These are phyloP conservation scores for Senna siamea DNA, from an alignment of 306 rosid species.

Conservation along the genomic window DNA sequence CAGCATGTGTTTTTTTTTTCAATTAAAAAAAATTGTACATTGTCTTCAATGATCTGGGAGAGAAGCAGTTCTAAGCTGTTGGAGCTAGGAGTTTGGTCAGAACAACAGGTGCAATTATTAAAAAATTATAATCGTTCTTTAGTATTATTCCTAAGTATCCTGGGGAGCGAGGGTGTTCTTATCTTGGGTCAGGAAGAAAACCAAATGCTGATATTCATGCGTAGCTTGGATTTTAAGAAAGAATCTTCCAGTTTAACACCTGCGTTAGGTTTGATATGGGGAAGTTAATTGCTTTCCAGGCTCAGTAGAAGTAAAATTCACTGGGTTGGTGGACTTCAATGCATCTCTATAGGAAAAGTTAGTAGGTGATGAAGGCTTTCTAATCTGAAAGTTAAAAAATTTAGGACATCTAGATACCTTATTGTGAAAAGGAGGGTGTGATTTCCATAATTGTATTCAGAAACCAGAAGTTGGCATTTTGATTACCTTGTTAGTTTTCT, in stretches of 20 bases:
- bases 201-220: neutral
- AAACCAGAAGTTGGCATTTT: neutral
- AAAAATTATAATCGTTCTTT: neutral
- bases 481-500: neutral
- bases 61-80: neutral
- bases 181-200: neutral
- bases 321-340: neutral
- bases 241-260: neutral
- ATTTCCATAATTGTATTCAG: neutral
- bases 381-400: neutral
- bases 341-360: neutral
- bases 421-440: neutral
- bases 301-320: neutral
- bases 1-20: neutral
- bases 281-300: neutral
- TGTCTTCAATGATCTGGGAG: neutral
- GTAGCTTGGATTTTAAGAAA: neutral
- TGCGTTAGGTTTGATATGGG: neutral
- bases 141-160: neutral
- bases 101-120: neutral
- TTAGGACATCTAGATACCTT: neutral
- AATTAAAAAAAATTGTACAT: neutral
- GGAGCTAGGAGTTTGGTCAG: neutral
- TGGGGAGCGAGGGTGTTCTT: neutral
- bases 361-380: neutral